These are phyloP conservation scores for Trypanosomatidae sp. DNA, from an alignment of 208 protist species.

Conservation along the genomic window DNA sequence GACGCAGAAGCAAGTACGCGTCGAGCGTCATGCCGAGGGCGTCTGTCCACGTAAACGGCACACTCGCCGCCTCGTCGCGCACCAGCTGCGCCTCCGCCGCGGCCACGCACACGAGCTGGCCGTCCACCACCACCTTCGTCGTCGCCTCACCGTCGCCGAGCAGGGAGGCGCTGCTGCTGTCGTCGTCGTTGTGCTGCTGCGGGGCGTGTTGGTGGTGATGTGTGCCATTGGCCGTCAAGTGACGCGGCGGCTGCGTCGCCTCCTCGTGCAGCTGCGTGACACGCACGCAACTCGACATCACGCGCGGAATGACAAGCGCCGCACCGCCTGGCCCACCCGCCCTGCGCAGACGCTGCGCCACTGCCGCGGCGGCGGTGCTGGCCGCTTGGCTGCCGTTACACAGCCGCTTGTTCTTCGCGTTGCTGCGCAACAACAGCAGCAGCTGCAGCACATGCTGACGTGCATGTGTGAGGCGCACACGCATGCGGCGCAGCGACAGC, in stretches of 20 bases:
- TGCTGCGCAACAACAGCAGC: background rate
- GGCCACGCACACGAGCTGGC: conserved; percentile 5
- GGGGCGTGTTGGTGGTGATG: conserved; percentile 21
- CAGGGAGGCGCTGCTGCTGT: conserved; percentile 9
- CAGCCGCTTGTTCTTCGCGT: too few relatives aligned
- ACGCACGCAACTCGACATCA: background rate
- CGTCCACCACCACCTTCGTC: conserved; percentile 5
- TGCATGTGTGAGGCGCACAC: conserved; percentile 4
- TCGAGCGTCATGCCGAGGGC: conserved; percentile 60
- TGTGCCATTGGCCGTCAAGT: conserved; percentile 63
- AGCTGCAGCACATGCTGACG: background rate
- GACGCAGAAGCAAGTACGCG: conserved; percentile 39
- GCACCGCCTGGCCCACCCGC: too few relatives aligned
- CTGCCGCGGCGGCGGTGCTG: conserved; percentile 1
- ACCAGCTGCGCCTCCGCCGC: conserved; percentile 4
- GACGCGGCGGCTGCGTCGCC: too few relatives aligned
- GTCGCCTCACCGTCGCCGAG: background rate
- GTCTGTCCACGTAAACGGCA: conserved; percentile 55
- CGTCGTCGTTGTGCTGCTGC: too few relatives aligned
- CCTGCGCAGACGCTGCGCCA: too few relatives aligned
- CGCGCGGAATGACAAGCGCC: background rate
- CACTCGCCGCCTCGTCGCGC: conserved; percentile 12
- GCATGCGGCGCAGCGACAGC: conserved; percentile 13
- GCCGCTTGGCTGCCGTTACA: too few relatives aligned
- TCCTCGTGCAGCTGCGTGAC: too few relatives aligned